Base-by-base conservation (phyloP, 371 early-diverging fungal genomes). In the Cokeromyces recurvatus region DNA sequence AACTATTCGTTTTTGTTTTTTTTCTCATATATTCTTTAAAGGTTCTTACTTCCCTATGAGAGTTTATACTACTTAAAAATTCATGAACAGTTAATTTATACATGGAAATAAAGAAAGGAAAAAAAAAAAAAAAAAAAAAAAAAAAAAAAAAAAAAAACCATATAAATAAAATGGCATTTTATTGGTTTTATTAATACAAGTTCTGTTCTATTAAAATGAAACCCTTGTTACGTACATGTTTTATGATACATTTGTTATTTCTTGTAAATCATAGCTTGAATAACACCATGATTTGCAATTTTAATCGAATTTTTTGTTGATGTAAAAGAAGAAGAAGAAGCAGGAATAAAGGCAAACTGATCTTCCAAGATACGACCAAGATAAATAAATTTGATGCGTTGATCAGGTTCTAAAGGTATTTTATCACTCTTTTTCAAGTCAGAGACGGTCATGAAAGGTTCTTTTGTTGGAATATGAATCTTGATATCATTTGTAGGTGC, bases 41-140 rank as follows among this genome's bases (percentile, higher is more conserved):
- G 65, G 68, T 20, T 62, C 62, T 31, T 68, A 63, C 45, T 68
- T 68, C 59, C 68, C 68, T 23, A 64, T 68, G 64, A 59, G 25
- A 40, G 56, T 56, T 20, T 40, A 49, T 46, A 66, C 29, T 11
- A 29, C 29, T 8, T 11, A 29, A 8, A 8, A 29, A 29, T 29
- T 29, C n/a, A n/a, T n/a, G n/a, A n/a, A n/a, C n/a, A n/a, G n/a
- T n/a, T n/a, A n/a, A n/a, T n/a, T n/a, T n/a, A n/a, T n/a, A n/a
- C n/a, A n/a, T 27, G 29, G 11, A 27, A 27, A 27, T 27, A 27
- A 27, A 27, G 7, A 27, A 27, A 7, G 5, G 11, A 7, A 7
- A 7, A 27, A 27, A 27, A 27, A 27, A 27, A 27, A 27, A 27
- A 27, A 27, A 27, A 27, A 27, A 27, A 27, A 27, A 27, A 27